Evolutionary conservation across 345 rosid species (phyloP).

Genomic region (Iberis pinnata): DNA sequence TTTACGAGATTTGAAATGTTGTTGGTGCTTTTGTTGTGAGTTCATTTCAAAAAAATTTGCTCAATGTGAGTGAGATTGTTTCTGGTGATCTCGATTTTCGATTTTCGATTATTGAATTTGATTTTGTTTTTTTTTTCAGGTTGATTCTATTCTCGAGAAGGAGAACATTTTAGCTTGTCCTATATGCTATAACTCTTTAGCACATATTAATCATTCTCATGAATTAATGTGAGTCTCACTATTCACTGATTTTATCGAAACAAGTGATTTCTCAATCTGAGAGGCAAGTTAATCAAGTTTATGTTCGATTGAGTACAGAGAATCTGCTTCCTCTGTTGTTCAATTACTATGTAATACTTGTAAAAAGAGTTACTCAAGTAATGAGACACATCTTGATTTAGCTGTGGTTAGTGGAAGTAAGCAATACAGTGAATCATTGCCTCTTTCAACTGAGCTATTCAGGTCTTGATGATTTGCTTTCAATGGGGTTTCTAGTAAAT

Average conservation of each 20-base stretch:
- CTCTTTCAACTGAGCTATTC: conserved; percentile 41
- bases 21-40: neutral
- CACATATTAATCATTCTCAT: conserved; percentile 27
- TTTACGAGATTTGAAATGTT: too few species aligned
- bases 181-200: conserved; percentile 53
- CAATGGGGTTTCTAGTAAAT: neutral
- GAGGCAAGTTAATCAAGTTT: neutral
- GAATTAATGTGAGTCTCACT: conserved; percentile 43
- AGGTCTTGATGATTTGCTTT: conserved; percentile 21
- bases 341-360: conserved; percentile 54
- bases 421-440: conserved; percentile 48
- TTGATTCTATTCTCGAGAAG: conserved; percentile 39
- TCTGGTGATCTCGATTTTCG: neutral
- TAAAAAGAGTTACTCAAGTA: conserved; percentile 50
- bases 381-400: conserved; percentile 63
- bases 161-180: conserved; percentile 64
- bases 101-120: too few species aligned
- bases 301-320: conserved; percentile 35
- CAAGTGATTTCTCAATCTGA: neutral
- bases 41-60: neutral
- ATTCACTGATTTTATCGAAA: neutral
- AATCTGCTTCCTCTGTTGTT: conserved; percentile 31
- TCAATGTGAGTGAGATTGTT: neutral
- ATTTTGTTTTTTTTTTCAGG: neutral
- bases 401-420: conserved; percentile 48